Evolutionary conservation across 2,329 filamentous ascomycete genomes (phyloP).

Genomic region (Pseudogymnoascus sp.): DNA sequence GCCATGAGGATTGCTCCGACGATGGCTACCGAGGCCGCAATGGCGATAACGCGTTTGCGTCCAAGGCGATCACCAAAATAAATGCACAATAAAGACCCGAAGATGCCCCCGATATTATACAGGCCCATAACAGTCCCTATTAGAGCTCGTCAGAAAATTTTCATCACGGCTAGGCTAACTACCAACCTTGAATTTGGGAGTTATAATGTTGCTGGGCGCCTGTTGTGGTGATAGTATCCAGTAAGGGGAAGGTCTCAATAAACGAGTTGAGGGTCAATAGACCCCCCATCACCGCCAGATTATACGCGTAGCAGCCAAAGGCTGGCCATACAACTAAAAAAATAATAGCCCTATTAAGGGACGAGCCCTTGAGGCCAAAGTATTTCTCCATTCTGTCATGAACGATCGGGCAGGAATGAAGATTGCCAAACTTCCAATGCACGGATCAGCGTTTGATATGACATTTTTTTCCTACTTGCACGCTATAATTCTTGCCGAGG

Average conservation of each 20-base stretch:
- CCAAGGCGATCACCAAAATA: constrained; percentile 42
- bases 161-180: background rate
- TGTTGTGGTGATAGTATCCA: constrained; percentile 27
- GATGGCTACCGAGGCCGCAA: constrained; percentile 48
- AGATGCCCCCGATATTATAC: constrained; percentile 31
- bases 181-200: background rate
- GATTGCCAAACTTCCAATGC: background rate
- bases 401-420: background rate
- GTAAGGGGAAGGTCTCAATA: constrained; percentile 30
- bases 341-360: background rate
- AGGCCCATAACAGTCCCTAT: constrained; percentile 31
- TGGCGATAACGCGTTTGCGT: constrained; percentile 45
- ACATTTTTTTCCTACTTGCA: background rate
- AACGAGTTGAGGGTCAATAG: constrained; percentile 18
- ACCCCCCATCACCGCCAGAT: constrained; percentile 31
- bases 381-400: background rate
- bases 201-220: background rate
- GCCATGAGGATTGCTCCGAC: constrained; percentile 41
- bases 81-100: constrained; percentile 30
- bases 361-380: constrained; percentile 10
- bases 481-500: background rate
- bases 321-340: constrained; percentile 36
- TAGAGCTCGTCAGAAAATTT: background rate
- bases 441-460: background rate
- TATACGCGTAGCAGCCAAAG: constrained; percentile 34